Evolutionary conservation across 108 stramenopile genomes (phyloP), one percentile per base, ranked within the genome.

Genomic region (Pseudonitzschia multiseries): DNA sequence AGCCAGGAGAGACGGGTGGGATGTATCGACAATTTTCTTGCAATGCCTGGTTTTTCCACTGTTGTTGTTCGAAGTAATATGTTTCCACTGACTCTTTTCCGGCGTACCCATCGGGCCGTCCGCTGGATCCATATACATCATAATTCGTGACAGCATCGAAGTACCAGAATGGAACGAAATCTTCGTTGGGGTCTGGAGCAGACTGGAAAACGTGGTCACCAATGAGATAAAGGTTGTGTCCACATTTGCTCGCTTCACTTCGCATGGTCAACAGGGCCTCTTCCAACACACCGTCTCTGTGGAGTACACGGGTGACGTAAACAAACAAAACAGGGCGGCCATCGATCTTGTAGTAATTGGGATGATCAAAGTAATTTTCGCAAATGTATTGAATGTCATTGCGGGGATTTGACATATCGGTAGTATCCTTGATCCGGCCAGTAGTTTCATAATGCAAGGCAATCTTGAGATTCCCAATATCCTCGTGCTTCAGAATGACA

Each of bases 71-170:
- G 3, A 24, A 9, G 41, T 68, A 72, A 60, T 80, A 80, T 22
- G n/a, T 42, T 12, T 70, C 72, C 14, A 80, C 76, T 10, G 33
- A 62, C 21, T 36, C 48, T n/a, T 43, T 24, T 32, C 62, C 76
- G 12, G 72, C 79, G 36, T 74, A 70, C 9, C 51, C 48, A 21
- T 42, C 59, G 26, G 76, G 68, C 17, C 57, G 18, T 15, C 76
- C 72, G 63, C 66, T 77, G n/a, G 57, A 54, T 14, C 83, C 83
- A 41, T 81, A 84, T 15, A 79, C 76, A 68, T 84, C 83, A 51
- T 81, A 84, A 46, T 81, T 81, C 28, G 83, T 84, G 24, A 84
- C 72, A 17, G 77, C 83, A 54, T 84, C 83, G 42, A 84, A 65
- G 26, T 70, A 76, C 56, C 64, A 59, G 72, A 79, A 70, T 4